Percentiles rank a stretch among this genome's conserved stretches.
Evolutionary conservation across 2,329 filamentous ascomycete species (phyloP).

Genomic region (Pseudogymnoascus sp.): DNA sequence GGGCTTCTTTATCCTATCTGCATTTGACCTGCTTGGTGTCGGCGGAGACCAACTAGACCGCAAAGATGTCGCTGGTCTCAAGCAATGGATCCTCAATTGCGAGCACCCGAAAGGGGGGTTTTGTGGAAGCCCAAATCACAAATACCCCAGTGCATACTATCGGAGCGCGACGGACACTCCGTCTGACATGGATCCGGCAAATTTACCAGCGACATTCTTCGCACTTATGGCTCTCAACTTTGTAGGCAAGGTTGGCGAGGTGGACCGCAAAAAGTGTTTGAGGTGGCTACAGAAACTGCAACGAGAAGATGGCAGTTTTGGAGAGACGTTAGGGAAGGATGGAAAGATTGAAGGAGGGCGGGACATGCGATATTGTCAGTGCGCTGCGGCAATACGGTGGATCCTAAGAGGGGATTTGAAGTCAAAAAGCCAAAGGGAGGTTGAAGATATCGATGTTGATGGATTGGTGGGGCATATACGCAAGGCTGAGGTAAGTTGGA

Average conservation of each 20-base stretch:
- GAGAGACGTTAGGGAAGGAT: slow-evolving; percentile 61
- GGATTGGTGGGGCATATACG: slow-evolving; percentile 64
- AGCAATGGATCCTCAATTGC: slow-evolving; percentile 77
- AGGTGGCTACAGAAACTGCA: slow-evolving; percentile 71
- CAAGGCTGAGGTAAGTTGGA: slow-evolving; percentile 46
- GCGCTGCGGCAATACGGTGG: slow-evolving; percentile 74
- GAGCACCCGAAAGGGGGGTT: slow-evolving; percentile 83
- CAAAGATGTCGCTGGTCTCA: slow-evolving; percentile 39
- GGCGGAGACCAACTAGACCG: slow-evolving; percentile 49
- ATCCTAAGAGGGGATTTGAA: slow-evolving; percentile 61
- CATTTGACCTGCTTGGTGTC: slow-evolving; percentile 70
- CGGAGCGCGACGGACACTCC: slow-evolving; percentile 32
- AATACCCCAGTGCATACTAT: slow-evolving; percentile 29
- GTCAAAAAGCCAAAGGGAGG: slow-evolving; percentile 44
- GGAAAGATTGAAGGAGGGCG: slow-evolving; percentile 65
- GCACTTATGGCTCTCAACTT: slow-evolving; percentile 68
- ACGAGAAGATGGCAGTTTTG: slow-evolving; percentile 81
- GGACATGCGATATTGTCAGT: slow-evolving; percentile 84
- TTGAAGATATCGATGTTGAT: slow-evolving; percentile 69
- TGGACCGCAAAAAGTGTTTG: slow-evolving; percentile 62
- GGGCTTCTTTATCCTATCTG: slow-evolving; percentile 81
- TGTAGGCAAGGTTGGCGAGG: slow-evolving; percentile 50
- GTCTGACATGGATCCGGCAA: slow-evolving; percentile 67
- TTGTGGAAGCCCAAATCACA: slow-evolving; percentile 71
- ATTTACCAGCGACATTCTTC: slow-evolving; percentile 83